Percentiles rank a stretch among this genome's conserved stretches.
Conservation (phyloP, 805 yeast genomes). For the Saccharomycopsis guyanensis region DNA sequence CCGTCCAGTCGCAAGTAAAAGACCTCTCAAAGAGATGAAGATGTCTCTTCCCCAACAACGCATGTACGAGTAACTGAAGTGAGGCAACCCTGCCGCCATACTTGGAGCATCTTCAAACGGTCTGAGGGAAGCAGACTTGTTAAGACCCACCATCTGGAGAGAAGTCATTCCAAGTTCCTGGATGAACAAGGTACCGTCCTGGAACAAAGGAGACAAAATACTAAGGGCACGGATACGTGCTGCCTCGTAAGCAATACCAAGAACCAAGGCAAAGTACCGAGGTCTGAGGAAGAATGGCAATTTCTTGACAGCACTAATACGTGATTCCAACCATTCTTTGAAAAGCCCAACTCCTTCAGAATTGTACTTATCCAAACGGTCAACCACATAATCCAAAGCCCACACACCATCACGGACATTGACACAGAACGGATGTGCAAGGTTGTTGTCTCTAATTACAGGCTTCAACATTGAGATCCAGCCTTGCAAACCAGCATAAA, state of each 20-base stretch:
- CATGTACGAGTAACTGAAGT: slow-evolving; percentile 85
- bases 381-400: slow-evolving; percentile 75
- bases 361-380: slow-evolving; percentile 52
- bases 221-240: slow-evolving; percentile 60
- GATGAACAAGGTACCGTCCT: slow-evolving; percentile 60
- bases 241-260: slow-evolving; percentile 80
- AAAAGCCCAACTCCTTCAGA: slow-evolving; percentile 46
- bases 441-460: slow-evolving; percentile 60
- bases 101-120: slow-evolving; percentile 60
- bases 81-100: slow-evolving; percentile 95
- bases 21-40: slow-evolving; percentile 78
- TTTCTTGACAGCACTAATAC: slow-evolving; percentile 53
- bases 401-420: slow-evolving; percentile 79
- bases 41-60: slow-evolving; percentile 99
- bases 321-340: slow-evolving; percentile 57
- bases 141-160: slow-evolving; percentile 74
- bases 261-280: slow-evolving; percentile 74
- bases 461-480: slow-evolving; percentile 67
- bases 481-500: slow-evolving; percentile 90
- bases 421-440: slow-evolving; percentile 76
- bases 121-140: slow-evolving; percentile 65
- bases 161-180: slow-evolving; percentile 76
- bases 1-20: slow-evolving; percentile 70
- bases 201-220: slow-evolving; percentile 46
- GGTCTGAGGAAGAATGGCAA: slow-evolving; percentile 82